Evolutionary conservation across 2,329 filamentous ascomycete species (phyloP).

Genomic region (Xylariaceae sp.): DNA sequence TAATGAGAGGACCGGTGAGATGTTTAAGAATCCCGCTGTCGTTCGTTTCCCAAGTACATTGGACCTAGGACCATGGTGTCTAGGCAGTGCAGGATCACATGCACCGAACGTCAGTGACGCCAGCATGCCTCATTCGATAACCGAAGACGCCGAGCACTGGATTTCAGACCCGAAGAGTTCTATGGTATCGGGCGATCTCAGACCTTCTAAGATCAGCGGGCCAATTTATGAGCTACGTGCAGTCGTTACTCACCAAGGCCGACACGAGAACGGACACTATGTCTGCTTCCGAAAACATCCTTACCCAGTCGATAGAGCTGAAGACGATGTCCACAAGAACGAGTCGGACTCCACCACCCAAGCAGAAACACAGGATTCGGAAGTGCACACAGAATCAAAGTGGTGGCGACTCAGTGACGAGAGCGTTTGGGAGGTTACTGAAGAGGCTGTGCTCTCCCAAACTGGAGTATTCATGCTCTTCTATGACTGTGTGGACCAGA

Average conservation of each 20-base stretch:
- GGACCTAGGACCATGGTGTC: conserved; percentile 78
- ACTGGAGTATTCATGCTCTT: conserved; percentile 95
- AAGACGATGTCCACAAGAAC: conserved; percentile 2
- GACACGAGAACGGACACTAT: conserved; percentile 94
- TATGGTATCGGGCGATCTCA: conserved; percentile 60
- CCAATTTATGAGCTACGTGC: conserved; percentile 73
- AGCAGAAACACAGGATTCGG: conserved; percentile 20
- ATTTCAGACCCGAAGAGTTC: conserved; percentile 61
- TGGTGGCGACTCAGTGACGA: conserved; percentile 96
- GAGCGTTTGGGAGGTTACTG: conserved; percentile 67
- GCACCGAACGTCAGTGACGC: conserved; percentile 13
- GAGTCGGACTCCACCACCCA: neutral
- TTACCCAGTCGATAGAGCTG: conserved; percentile 17
- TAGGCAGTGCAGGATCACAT: conserved; percentile 52
- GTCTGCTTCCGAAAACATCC: conserved; percentile 79
- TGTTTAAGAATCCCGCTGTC: conserved; percentile 76
- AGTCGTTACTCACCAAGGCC: conserved; percentile 81
- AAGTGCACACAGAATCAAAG: conserved; percentile 38
- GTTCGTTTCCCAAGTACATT: conserved; percentile 71
- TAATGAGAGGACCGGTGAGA: conserved; percentile 71
- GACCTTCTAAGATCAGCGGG: conserved; percentile 48
- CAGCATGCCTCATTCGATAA: conserved; percentile 24
- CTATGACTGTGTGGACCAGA: conserved; percentile 69
- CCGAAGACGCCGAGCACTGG: conserved; percentile 50
- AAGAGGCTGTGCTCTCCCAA: conserved; percentile 67